Evolutionary conservation across 306 rosid genomes (phyloP).

Genomic region (Cicer cuneatum): DNA sequence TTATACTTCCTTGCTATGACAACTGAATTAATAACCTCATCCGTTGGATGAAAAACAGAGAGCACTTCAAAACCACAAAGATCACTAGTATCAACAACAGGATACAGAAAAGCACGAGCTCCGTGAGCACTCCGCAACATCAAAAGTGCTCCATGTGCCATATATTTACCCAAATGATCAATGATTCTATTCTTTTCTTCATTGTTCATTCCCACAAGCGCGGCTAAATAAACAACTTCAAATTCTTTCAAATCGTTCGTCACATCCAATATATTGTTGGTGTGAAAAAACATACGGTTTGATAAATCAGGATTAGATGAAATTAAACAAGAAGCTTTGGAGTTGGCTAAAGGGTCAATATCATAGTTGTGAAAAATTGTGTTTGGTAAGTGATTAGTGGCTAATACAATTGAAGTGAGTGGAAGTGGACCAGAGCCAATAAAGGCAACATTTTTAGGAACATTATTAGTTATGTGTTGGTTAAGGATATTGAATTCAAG

Average conservation of each 20-base stretch:
- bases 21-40: slow-evolving; percentile 19
- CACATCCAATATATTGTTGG: slow-evolving; percentile 21
- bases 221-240: slow-evolving; percentile 20
- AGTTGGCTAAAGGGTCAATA: slow-evolving; percentile 24
- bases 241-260: slow-evolving; percentile 14
- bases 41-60: neutral
- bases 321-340: slow-evolving; percentile 1
- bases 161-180: neutral
- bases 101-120: slow-evolving; percentile 24
- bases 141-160: slow-evolving; percentile 16
- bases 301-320: slow-evolving; percentile 15
- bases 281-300: slow-evolving; percentile 5
- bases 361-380: slow-evolving; percentile 26
- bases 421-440: slow-evolving; percentile 29
- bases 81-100: neutral
- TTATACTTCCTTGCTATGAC: neutral
- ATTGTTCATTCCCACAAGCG: slow-evolving; percentile 4
- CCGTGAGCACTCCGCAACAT: slow-evolving; percentile 26
- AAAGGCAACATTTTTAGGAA: slow-evolving; percentile 7
- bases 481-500: slow-evolving; percentile 23
- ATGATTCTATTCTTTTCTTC: slow-evolving; percentile 18
- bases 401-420: slow-evolving; percentile 18
- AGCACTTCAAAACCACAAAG: slow-evolving; percentile 15
- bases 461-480: neutral
- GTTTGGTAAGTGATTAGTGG: neutral